Evolutionary conservation across 78 protist genomes (phyloP).

Genomic region (Polysphondylium violaceum): DNA sequence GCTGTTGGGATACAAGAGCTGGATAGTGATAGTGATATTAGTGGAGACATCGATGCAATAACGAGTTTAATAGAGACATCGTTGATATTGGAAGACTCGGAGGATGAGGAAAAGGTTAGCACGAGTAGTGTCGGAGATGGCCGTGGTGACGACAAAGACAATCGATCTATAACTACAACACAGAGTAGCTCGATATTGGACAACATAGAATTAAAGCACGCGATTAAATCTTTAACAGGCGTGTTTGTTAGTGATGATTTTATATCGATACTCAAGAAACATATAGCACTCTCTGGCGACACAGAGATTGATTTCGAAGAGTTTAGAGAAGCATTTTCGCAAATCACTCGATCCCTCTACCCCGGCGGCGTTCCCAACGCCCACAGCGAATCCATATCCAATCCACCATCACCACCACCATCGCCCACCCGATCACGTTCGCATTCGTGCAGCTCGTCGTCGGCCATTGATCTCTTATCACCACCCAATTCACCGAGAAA

Average conservation of each 20-base stretch:
- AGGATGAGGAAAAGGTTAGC: too few species aligned
- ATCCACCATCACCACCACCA: conserved; percentile 51
- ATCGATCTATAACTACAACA: too few species aligned
- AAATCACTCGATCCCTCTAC: conserved; percentile 40
- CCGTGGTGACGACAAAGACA: too few species aligned
- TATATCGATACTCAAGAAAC: conserved; percentile 51
- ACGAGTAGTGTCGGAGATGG: too few species aligned
- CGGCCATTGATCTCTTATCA: conserved; percentile 26
- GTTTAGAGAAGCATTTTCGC: conserved; percentile 53
- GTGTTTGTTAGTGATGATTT: conserved; percentile 67
- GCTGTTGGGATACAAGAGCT: too few species aligned
- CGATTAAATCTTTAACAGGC: conserved; percentile 69
- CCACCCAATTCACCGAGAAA: conserved; percentile 70
- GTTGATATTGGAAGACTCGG: too few species aligned
- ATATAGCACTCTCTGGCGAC: conserved; percentile 37
- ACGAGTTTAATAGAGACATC: too few species aligned
- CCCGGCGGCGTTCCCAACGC: not conserved
- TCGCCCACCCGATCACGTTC: conserved; percentile 20
- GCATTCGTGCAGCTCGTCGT: conserved; percentile 7
- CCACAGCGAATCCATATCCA: not conserved
- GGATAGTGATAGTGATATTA: too few species aligned
- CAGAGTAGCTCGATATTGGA: too few species aligned
- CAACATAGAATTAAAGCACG: conserved; percentile 56
- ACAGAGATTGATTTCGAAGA: conserved; percentile 77
- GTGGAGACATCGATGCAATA: too few species aligned